Evolutionary conservation across 2,329 filamentous ascomycete genomes (phyloP), one percentile per base, ranked within the genome.

Genomic region (Fusarium heterosporum): DNA sequence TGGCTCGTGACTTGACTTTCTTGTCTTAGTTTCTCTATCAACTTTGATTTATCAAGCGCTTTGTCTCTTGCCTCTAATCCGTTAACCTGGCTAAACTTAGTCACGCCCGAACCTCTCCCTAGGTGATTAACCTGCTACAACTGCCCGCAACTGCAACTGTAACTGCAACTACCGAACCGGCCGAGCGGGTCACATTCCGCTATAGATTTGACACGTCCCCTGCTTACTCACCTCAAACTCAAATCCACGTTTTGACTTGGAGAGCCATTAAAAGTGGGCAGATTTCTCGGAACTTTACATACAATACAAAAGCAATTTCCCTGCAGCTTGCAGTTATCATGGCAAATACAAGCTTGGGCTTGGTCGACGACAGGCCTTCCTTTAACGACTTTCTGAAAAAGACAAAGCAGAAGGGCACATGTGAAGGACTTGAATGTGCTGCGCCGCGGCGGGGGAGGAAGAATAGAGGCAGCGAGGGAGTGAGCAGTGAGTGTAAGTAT

Each of bases 341-440:
- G 62, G 50, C 56, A 34, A 48, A 45, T 45, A 48, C 56, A 34
- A 48, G 40, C 41, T 29, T 49, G n/a, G 38, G 39, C 41, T 17
- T 46, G 40, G 11, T 16, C 32, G 54, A 54, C 8, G 26, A 43
- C 13, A 75, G 80, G 59, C 82, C 82, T 4, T 82, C 82, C n/a
- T 85, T 85, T 68, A 74, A 77, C n/a, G 70, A 76, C 11, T 85
- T 81, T 59, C 82, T 82, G 81, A 83, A 79, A 67, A 78, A 77
- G 42, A 78, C 77, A 17, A 83, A 81, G 70, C 75, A 81, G 9
- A 72, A 66, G 32, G 59, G 55, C 39, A 41, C 41, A 30, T 48
- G 58, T 25, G 58, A 69, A 39, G 66, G 49, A 12, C 52, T 41
- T n/a, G 66, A 52, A 11, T 58, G 48, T 40, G 25, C 48, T 41